These are phyloP conservation scores for Candida ponderosae DNA, from an alignment of 805 yeast species.

Conservation along the genomic window DNA sequence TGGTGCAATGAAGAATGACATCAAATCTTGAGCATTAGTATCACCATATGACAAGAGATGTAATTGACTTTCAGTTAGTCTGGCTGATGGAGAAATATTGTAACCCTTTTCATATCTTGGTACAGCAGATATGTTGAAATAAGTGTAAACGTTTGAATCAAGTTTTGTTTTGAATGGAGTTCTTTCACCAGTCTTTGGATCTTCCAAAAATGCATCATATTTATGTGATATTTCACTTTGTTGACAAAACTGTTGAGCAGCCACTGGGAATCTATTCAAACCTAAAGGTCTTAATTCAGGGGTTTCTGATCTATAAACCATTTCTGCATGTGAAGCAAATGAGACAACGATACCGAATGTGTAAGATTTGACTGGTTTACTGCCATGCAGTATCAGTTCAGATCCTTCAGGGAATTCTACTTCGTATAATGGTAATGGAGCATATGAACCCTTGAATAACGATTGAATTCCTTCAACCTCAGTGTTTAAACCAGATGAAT, in stretches of 20 bases:
- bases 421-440: constrained; percentile 24
- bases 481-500: constrained; percentile 40
- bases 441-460: constrained; percentile 20
- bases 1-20: constrained; percentile 8
- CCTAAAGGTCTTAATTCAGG: constrained; percentile 62
- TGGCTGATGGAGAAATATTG: constrained; percentile 17
- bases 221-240: constrained; percentile 21
- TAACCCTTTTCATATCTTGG: constrained; percentile 15
- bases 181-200: background rate
- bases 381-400: background rate
- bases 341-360: constrained; percentile 59
- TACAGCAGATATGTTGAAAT: constrained; percentile 8
- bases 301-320: constrained; percentile 74
- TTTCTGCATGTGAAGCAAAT: constrained; percentile 81
- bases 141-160: constrained; percentile 4
- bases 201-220: background rate
- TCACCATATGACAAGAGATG: constrained; percentile 12
- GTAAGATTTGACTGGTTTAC: constrained; percentile 5
- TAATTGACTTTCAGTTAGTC: constrained; percentile 6
- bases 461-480: constrained; percentile 27
- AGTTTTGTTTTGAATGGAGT: background rate
- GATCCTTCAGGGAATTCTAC: constrained; percentile 22
- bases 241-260: constrained; percentile 49
- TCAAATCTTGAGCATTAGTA: constrained; percentile 5
- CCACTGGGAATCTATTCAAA: constrained; percentile 55